Evolutionary conservation across 352 stramenopile species (phyloP).

Genomic region (Pythium aquatile): DNA sequence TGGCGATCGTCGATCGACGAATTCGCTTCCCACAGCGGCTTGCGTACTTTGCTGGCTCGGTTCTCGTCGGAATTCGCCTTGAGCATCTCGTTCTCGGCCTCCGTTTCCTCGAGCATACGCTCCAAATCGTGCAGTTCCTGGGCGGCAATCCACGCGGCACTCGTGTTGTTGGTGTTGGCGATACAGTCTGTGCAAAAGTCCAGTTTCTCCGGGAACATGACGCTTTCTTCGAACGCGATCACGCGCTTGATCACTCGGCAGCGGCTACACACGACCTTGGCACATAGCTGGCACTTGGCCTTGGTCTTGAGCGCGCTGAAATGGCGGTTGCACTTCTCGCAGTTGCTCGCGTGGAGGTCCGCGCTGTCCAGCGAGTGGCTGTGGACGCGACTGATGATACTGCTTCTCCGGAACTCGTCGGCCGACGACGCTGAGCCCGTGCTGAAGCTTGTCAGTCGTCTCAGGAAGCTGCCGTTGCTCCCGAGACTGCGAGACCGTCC

Average conservation of each 20-base stretch:
- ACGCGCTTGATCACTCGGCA: slow-evolving; percentile 27
- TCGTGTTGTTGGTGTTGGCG: slow-evolving; percentile 39
- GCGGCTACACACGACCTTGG: slow-evolving; percentile 24
- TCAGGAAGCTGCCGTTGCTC: slow-evolving; percentile 22
- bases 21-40: slow-evolving; percentile 19
- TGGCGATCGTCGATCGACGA: slow-evolving; percentile 25
- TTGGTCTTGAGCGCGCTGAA: slow-evolving; percentile 29
- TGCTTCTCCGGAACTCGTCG: slow-evolving; percentile 11
- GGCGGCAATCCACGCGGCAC: slow-evolving; percentile 48
- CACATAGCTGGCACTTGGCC: slow-evolving; percentile 26
- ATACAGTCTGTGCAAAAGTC: slow-evolving; percentile 64
- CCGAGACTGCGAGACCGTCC: slow-evolving; percentile 17
- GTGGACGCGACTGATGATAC: slow-evolving; percentile 16
- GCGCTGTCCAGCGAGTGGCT: slow-evolving; percentile 19
- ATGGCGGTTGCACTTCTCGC: slow-evolving; percentile 22
- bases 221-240: slow-evolving; percentile 44
- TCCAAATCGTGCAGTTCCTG: slow-evolving; percentile 43
- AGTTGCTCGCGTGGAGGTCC: slow-evolving; percentile 13
- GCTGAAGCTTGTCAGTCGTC: slow-evolving; percentile 21
- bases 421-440: background rate
- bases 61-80: background rate
- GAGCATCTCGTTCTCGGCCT: slow-evolving; percentile 26
- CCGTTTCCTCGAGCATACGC: slow-evolving; percentile 12
- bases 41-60: slow-evolving; percentile 14
- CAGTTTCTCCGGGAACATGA: slow-evolving; percentile 61